A percentile compares a stretch with the other conserved stretches of the same genome.
Evolutionary conservation across 202 grass and related monocot genomes (phyloP).

Genomic region (Carex arenaria): DNA sequence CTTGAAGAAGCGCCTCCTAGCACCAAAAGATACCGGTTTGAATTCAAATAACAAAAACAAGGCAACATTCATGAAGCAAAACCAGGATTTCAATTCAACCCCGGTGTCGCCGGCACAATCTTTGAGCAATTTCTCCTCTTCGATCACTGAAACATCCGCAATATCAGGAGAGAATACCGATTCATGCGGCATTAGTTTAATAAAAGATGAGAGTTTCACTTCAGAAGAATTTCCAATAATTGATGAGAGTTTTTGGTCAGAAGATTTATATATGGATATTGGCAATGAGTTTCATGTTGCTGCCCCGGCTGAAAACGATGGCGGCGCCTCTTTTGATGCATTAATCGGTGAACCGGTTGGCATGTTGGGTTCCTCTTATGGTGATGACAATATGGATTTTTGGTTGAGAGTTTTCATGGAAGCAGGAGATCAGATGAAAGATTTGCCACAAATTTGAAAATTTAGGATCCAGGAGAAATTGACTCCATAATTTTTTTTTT

Average conservation of each 20-base stretch:
- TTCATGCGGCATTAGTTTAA: conserved; percentile 21
- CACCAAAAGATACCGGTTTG: not conserved
- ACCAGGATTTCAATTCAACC: not conserved
- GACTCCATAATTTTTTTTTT: conserved; percentile 39
- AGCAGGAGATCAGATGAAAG: conserved; percentile 30
- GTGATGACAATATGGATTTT: conserved; percentile 63
- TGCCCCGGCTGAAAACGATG: conserved; percentile 32
- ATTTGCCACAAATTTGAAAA: conserved; percentile 43
- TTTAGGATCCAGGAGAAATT: conserved; percentile 27
- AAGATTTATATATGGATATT: conserved; percentile 51
- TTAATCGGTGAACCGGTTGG: conserved; percentile 10
- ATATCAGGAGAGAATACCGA: not conserved
- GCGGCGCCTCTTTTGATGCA: conserved; percentile 35
- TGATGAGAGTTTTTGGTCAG: conserved; percentile 78
- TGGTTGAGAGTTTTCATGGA: conserved; percentile 78
- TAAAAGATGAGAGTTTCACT: conserved; percentile 58
- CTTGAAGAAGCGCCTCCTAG: conserved; percentile 71
- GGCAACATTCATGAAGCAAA: conserved; percentile 21
- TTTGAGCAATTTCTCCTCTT: conserved; percentile 28
- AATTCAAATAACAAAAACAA: conserved; percentile 1
- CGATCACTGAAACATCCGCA: conserved; percentile 25
- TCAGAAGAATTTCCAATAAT: conserved; percentile 55
- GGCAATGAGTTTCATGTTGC: conserved; percentile 54
- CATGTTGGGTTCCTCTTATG: conserved; percentile 1
- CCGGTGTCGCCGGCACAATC: conserved; percentile 19